Evolutionary conservation across 306 rosid species (phyloP).

Genomic region (Aeschynomene evenia): DNA sequence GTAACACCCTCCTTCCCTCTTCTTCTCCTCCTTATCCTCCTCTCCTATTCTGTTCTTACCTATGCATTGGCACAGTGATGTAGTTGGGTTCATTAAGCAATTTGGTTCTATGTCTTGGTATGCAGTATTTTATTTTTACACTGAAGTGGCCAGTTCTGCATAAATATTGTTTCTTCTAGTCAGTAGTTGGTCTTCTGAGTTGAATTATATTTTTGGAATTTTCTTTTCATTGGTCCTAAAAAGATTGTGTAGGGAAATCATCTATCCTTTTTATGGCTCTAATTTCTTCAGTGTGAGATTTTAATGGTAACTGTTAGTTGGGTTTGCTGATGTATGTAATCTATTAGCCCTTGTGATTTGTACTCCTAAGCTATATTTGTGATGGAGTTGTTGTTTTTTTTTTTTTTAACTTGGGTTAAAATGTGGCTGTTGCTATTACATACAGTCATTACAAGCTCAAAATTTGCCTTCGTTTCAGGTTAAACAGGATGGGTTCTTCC

Average conservation of each 20-base stretch:
- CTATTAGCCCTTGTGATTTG: neutral
- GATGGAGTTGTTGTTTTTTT: neutral
- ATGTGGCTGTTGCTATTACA: neutral
- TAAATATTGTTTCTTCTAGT: too few species aligned
- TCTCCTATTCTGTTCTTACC: neutral
- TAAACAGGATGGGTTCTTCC: slow-evolving; percentile 81
- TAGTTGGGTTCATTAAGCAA: neutral
- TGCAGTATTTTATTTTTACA: neutral
- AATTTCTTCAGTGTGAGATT: neutral
- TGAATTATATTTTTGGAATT: neutral
- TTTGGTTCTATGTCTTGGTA: neutral
- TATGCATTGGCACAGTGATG: neutral
- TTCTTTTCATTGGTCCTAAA: neutral
- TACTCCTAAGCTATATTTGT: neutral
- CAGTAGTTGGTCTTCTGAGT: neutral
- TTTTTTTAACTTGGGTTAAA: too few species aligned
- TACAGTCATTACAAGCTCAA: neutral
- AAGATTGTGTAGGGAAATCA: neutral
- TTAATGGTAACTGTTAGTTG: neutral
- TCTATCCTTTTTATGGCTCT: neutral
- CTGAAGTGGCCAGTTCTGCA: neutral
- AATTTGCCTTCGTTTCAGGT: slow-evolving; percentile 48
- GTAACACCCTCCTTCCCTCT: neutral
- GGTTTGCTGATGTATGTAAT: slow-evolving; percentile 2
- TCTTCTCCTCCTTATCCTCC: neutral